Conservation (phyloP, 2,329 filamentous ascomycete genomes). For the Emmonsiellopsis sp. region DNA sequence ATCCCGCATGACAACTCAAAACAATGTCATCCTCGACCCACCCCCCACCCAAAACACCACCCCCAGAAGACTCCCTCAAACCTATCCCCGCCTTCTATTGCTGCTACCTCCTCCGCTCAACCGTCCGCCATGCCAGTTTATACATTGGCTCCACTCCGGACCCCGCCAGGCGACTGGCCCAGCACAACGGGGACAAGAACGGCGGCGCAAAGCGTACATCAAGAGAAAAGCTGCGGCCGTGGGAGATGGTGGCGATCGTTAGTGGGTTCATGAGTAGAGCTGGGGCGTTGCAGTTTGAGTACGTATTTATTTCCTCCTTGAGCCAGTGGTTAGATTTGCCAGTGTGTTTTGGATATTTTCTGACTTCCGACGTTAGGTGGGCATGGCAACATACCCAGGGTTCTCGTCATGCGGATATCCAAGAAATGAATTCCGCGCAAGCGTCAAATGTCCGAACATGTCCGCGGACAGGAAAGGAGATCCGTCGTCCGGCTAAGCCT, state of each 20-base stretch:
- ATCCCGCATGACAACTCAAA: neutral
- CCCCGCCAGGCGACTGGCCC: slow-evolving; percentile 70
- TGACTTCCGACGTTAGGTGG: slow-evolving; percentile 53
- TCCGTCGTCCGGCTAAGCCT: slow-evolving; percentile 48
- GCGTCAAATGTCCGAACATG: slow-evolving; percentile 24
- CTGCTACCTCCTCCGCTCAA: slow-evolving; percentile 85
- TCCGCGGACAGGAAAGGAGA: slow-evolving; percentile 30
- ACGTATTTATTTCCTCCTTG: slow-evolving; percentile 26
- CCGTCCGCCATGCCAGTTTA: slow-evolving; percentile 55
- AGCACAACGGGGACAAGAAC: slow-evolving; percentile 79
- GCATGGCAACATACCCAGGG: slow-evolving; percentile 79
- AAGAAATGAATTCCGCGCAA: slow-evolving; percentile 49
- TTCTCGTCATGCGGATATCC: slow-evolving; percentile 65
- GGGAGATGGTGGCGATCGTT: slow-evolving; percentile 83
- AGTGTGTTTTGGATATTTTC: neutral
- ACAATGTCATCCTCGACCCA: neutral
- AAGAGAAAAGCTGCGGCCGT: slow-evolving; percentile 60
- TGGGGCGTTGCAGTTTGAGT: slow-evolving; percentile 91
- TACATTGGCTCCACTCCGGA: slow-evolving; percentile 93
- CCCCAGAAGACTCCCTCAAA: slow-evolving; percentile 20
- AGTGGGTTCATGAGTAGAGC: slow-evolving; percentile 82
- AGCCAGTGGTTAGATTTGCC: neutral
- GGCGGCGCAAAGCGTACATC: slow-evolving; percentile 77
- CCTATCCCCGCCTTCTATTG: slow-evolving; percentile 82
- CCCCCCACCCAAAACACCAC: neutral